phyloP scores from a whole-genome alignment of 495 filamentous ascomycete genomes.

The Sporormia fimetaria region DNA sequence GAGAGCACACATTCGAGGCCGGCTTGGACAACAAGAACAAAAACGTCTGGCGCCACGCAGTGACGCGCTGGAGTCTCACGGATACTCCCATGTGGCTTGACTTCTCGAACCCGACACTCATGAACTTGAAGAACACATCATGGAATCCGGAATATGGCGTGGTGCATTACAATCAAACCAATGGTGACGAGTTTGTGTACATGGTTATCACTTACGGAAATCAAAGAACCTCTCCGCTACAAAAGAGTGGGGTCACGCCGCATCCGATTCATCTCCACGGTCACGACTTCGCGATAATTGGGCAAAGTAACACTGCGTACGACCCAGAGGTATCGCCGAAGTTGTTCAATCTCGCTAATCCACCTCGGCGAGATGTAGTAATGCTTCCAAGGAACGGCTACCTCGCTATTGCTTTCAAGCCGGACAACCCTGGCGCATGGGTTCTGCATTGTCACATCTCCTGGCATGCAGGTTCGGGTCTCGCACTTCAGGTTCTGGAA shows the following conservation, averaged over 20 bases:
- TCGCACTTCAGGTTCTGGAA: slow-evolving; percentile 20
- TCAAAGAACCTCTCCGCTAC: background rate
- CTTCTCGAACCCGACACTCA: slow-evolving; percentile 21
- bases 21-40: slow-evolving; percentile 6
- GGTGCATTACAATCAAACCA: slow-evolving; percentile 19
- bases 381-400: slow-evolving; percentile 26
- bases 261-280: slow-evolving; percentile 30
- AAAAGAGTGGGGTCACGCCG: slow-evolving; percentile 1
- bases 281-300: slow-evolving; percentile 31
- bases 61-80: slow-evolving; percentile 14
- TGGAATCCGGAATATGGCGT: slow-evolving; percentile 19
- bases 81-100: slow-evolving; percentile 21
- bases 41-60: background rate
- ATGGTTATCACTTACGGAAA: slow-evolving; percentile 18
- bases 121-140: slow-evolving; percentile 15
- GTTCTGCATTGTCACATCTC: slow-evolving; percentile 31
- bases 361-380: slow-evolving; percentile 26
- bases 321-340: slow-evolving; percentile 9
- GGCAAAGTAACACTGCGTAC: slow-evolving; percentile 5
- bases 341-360: slow-evolving; percentile 21
- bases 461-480: slow-evolving; percentile 28
- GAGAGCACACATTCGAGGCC: slow-evolving; percentile 9
- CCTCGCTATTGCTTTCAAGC: slow-evolving; percentile 28
- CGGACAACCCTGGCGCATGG: slow-evolving; percentile 30
- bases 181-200: slow-evolving; percentile 16